Evolutionary conservation across 2,329 filamentous ascomycete genomes (phyloP).

Genomic region (Geoglossum cookeanum): DNA sequence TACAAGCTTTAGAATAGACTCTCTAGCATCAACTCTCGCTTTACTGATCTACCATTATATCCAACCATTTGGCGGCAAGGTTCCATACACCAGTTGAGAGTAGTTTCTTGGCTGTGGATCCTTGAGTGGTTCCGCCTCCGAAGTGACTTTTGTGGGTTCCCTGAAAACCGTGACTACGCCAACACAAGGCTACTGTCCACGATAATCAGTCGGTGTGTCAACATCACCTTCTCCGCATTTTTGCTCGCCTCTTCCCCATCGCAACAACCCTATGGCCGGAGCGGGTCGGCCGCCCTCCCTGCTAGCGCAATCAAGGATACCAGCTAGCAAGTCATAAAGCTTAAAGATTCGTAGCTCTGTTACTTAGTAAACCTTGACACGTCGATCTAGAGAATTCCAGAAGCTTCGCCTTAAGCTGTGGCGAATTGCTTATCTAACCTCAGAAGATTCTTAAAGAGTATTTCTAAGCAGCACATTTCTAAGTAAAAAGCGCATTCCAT

Average conservation of each 20-base stretch:
- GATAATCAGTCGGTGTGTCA: neutral
- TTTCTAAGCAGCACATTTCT: conserved; percentile 1
- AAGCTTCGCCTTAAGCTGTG: neutral
- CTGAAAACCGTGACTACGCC: no score
- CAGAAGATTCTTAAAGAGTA: no score
- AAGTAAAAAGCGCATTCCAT: neutral
- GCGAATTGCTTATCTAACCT: no score
- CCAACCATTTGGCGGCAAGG: neutral
- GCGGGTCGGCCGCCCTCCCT: neutral
- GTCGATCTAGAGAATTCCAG: neutral
- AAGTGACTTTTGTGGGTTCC: no score
- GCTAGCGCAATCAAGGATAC: neutral
- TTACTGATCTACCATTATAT: neutral
- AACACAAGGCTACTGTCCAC: neutral
- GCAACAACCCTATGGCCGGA: neutral
- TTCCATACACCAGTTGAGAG: neutral
- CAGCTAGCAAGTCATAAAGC: neutral
- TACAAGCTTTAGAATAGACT: neutral
- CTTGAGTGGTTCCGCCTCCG: neutral
- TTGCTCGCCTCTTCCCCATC: neutral
- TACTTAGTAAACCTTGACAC: neutral
- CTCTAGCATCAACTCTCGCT: neutral
- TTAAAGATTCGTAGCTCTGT: neutral
- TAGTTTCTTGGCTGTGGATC: neutral
- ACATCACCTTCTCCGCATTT: neutral